Evolutionary conservation across 2,329 filamentous ascomycete genomes (phyloP), one percentile per base, ranked within the genome.

Genomic region (Calonectria pteridis): DNA sequence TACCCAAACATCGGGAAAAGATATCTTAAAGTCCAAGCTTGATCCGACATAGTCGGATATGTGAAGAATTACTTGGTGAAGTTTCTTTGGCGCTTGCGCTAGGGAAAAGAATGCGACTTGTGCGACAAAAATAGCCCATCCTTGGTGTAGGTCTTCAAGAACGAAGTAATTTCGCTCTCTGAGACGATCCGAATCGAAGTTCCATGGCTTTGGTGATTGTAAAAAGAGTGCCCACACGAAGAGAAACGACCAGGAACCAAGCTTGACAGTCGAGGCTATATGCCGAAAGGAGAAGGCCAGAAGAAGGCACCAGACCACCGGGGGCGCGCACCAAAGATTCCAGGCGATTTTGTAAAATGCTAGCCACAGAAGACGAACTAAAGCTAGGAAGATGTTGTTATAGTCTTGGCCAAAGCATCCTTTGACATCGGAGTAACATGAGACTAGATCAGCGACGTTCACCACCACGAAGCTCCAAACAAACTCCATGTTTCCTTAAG

Each of bases 361-460:
- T 6, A 9, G 43, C n/a, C 37, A 73, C 18, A 73, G 10, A 10
- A 64, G 13, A 26, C 49, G 49, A 3, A 72, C 50, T 3, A 76
- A 29, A 20, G n/a, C 13, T 14, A 75, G 13, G 31, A 73, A 16
- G 31, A 79, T 16, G 59, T 72, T 70, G 51, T 64, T 37, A 58
- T 78, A 65, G 18, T 75, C 35, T 18, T 55, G 13, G 23, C 78
- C 68, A 37, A 76, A 75, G 55, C 70, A 73, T 14, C 58, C 23
- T 28, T 66, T 43, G 11, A 67, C 46, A 29, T 51, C 67, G 58
- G 76, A n/a, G 51, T 67, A 53, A n/a, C 64, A 67, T 18, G 31
- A 23, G 23, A 29, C 20, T 23, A 67, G n/a, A 20, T 67, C 64
- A 16, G 31, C 26, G 49, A 43, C 13, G 49, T 20, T 67, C 49